Conservation (phyloP, 2,329 filamentous ascomycete genomes). For the Xylariaceae sp. region DNA sequence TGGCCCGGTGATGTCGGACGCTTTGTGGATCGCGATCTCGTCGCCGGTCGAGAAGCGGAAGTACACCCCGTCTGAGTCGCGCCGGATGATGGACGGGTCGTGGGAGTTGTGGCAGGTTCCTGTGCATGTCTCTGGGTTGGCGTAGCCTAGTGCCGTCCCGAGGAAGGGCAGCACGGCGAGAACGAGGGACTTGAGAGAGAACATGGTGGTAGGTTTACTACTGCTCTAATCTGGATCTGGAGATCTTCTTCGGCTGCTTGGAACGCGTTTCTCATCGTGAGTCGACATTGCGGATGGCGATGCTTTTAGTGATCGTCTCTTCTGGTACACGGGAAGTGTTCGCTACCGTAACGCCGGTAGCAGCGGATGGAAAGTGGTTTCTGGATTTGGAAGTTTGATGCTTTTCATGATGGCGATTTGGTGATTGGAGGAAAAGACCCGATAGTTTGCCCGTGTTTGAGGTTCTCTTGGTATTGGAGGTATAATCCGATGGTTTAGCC, state of each 20-base stretch:
- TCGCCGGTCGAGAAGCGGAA: conserved; percentile 40
- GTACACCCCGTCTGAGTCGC: conserved; percentile 39
- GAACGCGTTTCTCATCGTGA: conserved; percentile 3
- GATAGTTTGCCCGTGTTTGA: conserved; percentile 6
- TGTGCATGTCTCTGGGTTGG: conserved; percentile 35
- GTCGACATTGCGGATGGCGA: neutral
- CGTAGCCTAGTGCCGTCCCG: conserved; percentile 24
- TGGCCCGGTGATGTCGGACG: conserved; percentile 35
- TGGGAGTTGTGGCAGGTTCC: conserved; percentile 38
- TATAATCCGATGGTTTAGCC: too few species aligned
- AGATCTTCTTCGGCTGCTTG: neutral
- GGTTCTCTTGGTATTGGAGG: too few species aligned
- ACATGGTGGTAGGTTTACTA: conserved; percentile 1
- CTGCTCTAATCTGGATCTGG: neutral
- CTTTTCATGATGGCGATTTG: neutral
- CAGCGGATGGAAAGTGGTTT: conserved; percentile 2
- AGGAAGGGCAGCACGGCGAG: conserved; percentile 24
- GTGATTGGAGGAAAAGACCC: conserved; percentile 14
- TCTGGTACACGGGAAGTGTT: neutral
- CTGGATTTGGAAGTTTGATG: conserved; percentile 8
- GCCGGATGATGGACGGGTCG: conserved; percentile 39
- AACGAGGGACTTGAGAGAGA: conserved; percentile 1
- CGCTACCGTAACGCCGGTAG: conserved; percentile 3
- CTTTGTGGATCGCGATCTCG: conserved; percentile 36
- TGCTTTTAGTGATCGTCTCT: neutral